phyloP scores from a whole-genome alignment of 371 early-diverging fungal genomes.

The Fennellomyces sp. region DNA sequence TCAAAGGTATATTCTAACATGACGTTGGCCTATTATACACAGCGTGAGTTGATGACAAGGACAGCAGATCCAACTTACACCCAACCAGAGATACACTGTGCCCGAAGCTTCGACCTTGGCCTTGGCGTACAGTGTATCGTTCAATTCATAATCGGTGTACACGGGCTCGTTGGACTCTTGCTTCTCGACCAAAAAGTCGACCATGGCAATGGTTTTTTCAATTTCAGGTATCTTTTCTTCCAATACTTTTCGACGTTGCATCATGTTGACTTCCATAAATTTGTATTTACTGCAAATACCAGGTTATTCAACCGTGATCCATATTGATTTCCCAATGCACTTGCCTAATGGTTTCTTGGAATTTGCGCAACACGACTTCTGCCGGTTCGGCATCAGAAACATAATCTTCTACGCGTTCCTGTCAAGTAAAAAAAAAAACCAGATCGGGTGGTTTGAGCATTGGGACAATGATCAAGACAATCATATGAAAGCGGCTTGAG shows the following conservation, averaged over 20 bases:
- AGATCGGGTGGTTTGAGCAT: not conserved
- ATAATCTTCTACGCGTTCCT: conserved; percentile 92
- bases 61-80: conserved; percentile 60
- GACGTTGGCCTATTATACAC: conserved; percentile 80
- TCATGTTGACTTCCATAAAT: conserved; percentile 92
- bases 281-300: conserved; percentile 83
- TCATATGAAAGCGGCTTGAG: too few relatives aligned
- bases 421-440: conserved; percentile 5
- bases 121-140: conserved; percentile 91
- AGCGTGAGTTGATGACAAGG: not conserved
- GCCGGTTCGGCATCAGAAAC: conserved; percentile 71
- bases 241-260: conserved; percentile 80
- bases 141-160: conserved; percentile 87
- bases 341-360: conserved; percentile 90
- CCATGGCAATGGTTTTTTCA: conserved; percentile 88
- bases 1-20: conserved; percentile 93
- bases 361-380: conserved; percentile 86
- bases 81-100: conserved; percentile 93
- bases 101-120: conserved; percentile 80
- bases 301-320: too few relatives aligned
- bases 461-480: not conserved
- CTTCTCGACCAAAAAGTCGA: conserved; percentile 72
- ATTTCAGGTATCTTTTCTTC: conserved; percentile 97
- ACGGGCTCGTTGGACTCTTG: conserved; percentile 74
- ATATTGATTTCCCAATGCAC: not conserved